These are phyloP conservation scores for Blastocystis hominis DNA, from an alignment of 352 stramenopile species.

Conservation along the genomic window DNA sequence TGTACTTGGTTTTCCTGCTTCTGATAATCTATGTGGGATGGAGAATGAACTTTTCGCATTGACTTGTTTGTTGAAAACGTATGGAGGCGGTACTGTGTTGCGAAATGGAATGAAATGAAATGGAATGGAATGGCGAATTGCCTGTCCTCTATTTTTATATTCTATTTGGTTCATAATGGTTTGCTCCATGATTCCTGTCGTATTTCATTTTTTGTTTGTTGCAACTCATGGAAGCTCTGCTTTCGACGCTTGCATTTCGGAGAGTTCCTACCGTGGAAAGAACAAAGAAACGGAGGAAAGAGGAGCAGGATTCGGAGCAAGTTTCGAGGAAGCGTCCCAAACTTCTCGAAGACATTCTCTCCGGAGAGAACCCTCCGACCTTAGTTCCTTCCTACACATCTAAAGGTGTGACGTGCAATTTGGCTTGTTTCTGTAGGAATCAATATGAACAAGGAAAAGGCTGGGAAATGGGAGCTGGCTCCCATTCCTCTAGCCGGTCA, in stretches of 20 bases:
- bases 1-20: background rate
- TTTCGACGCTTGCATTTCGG: background rate
- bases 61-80: constrained; percentile 18
- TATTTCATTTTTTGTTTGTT: too few relatives aligned
- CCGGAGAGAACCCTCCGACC: background rate
- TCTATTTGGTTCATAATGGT: too few relatives aligned
- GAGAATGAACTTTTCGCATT: background rate
- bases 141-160: too few relatives aligned
- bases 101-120: too few relatives aligned
- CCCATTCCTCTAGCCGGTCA: background rate
- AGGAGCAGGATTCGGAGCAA: background rate
- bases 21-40: background rate
- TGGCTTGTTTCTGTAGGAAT: background rate
- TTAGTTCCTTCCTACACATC: constrained; percentile 40
- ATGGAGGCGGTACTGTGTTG: background rate
- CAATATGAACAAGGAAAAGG: background rate
- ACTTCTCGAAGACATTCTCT: background rate
- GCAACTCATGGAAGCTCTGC: constrained; percentile 7
- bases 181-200: too few relatives aligned
- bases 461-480: background rate
- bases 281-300: background rate
- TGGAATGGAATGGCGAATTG: too few relatives aligned
- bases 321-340: background rate
- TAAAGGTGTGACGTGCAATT: background rate
- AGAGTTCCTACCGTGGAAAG: constrained; percentile 29